Evolutionary conservation across 345 rosid genomes (phyloP), one percentile per base, ranked within the genome.

Genomic region (Diplotaxis tenuifolia): DNA sequence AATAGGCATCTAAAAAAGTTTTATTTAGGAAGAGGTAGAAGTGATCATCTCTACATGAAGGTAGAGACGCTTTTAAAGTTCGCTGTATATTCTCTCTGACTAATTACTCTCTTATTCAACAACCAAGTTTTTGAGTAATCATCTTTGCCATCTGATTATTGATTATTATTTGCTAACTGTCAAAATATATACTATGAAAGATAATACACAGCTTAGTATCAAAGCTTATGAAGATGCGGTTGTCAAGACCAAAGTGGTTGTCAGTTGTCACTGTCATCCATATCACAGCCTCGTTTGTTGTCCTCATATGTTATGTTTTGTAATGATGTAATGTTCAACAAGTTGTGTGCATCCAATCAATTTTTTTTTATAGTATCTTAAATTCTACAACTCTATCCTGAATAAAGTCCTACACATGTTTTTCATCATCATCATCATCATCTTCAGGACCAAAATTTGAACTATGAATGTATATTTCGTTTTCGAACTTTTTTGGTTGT

Each of bases 1-100:
- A 64, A 15, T 32, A 34, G 28, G 54, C 68, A 75, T 75, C 74
- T 67, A 56, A 22, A 68, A 68, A 54, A 27, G n/a, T n/a, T 25
- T 70, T 76, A 76, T 25, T 70, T 76, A 76, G 79, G 79, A 56
- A 63, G 65, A 73, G 52, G 64, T 73, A 68, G 34, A 55, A 68
- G 64, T 56, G 36, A 55, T 22, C 23, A 23, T 23, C 23, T 55
- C 53, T 21, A 34, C 70, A 49, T 66, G 6, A 53, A 28, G 45
- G 58, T 71, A 22, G 59, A 55, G 64, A 40, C 22, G 42, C 55
- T 63, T 53, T 19, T 32, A 10, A n/a, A 61, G 50, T 52, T 73
- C n/a, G 71, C 57, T 65, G 71, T 73, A 73, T 42, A 73, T 73
- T 55, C 76, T 73, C 63, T 63, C 76, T 63, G 28, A 11, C 22